A percentile compares a stretch with the other conserved stretches of the same genome.
Evolutionary conservation across 2,329 filamentous ascomycete species (phyloP).

Genomic region (Fusarium sororula): DNA sequence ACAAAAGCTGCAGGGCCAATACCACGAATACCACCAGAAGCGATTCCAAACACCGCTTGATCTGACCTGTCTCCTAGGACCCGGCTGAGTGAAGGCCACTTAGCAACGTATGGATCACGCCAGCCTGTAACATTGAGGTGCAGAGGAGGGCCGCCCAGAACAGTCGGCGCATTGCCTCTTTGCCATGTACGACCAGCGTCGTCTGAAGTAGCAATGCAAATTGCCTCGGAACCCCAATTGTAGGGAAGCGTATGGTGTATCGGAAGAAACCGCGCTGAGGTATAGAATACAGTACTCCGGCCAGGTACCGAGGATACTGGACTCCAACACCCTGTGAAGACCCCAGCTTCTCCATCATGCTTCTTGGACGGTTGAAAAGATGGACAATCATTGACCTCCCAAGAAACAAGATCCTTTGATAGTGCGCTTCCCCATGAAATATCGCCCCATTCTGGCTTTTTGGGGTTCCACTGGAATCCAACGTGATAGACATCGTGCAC

Average conservation of each 20-base stretch:
- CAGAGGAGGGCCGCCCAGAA: background rate
- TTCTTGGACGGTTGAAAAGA: background rate
- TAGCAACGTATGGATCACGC: background rate
- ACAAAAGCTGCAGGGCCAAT: background rate
- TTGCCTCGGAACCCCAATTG: background rate
- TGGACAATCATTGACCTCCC: background rate
- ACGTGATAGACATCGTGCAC: background rate
- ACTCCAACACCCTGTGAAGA: background rate
- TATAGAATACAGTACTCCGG: background rate
- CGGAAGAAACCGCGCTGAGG: background rate
- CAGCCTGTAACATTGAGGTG: background rate
- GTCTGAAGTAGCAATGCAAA: background rate
- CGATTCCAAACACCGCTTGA: background rate
- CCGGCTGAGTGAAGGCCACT: background rate
- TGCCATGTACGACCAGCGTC: background rate
- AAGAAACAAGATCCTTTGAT: background rate
- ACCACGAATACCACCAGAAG: background rate
- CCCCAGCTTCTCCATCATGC: background rate
- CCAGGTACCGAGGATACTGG: background rate
- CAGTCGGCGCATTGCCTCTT: rapidly evolving
- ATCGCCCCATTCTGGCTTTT: background rate
- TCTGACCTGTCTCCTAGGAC: background rate
- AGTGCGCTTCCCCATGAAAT: background rate
- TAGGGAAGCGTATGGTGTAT: background rate
- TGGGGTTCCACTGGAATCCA: background rate